Evolutionary conservation across 768 basidiomycete species (phyloP), one percentile per base, ranked within the genome.

Genomic region (Pholiota conissans): DNA sequence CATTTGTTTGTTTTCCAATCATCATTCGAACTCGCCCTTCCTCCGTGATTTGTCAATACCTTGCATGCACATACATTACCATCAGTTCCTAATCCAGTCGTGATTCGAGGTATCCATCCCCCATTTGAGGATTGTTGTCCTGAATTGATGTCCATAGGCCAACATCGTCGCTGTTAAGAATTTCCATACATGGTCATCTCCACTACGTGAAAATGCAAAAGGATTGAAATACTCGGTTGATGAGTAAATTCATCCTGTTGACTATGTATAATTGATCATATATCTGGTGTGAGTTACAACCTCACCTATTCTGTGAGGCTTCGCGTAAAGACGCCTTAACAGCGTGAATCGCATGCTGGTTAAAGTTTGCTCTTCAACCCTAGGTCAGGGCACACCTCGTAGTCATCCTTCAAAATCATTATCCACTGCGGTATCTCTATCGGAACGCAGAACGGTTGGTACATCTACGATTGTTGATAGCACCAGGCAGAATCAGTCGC

Each of bases 401-500:
- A 24, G 22, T 18, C 42, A 24, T 11, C 42, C 42, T 37, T 39
- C n/a, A 1, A n/a, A n/a, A 45, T 45, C 42, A 8, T 40, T 40
- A 24, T 45, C 22, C 22, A 24, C 8, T 24, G 18, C 42, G 6
- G 6, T 24, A 45, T 24, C 20, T 22, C 42, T 45, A 45, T 45
- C 42, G 13, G 42, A 8, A 3, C 1, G 5, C 42, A 45, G 5
- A 45, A 45, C 6, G 22, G 42, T 45, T 45, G 13, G 32, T 35
- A 24, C 30, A 55, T 40, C 29, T 32, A 29, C 35, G 26, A 49
- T 39, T 22, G 20, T 18, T 24, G 39, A 56, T 42, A 56, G 22
- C 30, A 32, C 50, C 34, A 30, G 46, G 45, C 39, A 49, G 27
- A 29, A 60, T 60, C 46, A 57, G 54, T 40, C 55, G 47, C 56